These are phyloP conservation scores for Phytophthora meadii DNA, from an alignment of 352 stramenopile species.

Conservation along the genomic window DNA sequence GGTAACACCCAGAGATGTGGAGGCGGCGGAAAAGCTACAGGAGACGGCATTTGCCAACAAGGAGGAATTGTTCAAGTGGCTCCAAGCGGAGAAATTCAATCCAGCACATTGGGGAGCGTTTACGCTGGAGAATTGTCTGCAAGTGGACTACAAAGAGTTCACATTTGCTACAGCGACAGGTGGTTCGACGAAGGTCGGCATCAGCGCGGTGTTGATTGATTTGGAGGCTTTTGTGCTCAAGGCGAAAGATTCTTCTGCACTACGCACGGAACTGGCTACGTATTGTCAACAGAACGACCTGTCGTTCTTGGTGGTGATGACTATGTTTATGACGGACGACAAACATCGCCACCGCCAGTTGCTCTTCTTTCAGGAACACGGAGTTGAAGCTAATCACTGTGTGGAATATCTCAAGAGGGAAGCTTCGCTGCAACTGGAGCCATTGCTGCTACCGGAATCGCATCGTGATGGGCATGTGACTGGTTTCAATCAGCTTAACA, in stretches of 20 bases:
- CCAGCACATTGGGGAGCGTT: conserved; percentile 67
- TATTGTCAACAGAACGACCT: conserved; percentile 61
- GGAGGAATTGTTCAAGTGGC: conserved; percentile 63
- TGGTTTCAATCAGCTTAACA: conserved; percentile 71
- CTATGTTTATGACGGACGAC: conserved; percentile 56
- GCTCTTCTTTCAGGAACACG: conserved; percentile 61
- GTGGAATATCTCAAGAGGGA: conserved; percentile 46
- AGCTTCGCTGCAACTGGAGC: conserved; percentile 50
- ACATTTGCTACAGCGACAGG: conserved; percentile 12
- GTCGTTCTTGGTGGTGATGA: conserved; percentile 76
- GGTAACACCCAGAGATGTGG: conserved; percentile 68
- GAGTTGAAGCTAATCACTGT: conserved; percentile 38
- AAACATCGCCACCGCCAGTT: conserved; percentile 60
- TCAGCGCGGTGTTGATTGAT: conserved; percentile 70
- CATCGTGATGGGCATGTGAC: conserved; percentile 37
- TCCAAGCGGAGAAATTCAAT: conserved; percentile 77
- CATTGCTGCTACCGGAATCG: conserved; percentile 39
- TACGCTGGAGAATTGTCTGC: conserved; percentile 68
- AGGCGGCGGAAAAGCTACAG: conserved; percentile 51
- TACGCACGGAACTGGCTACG: conserved; percentile 38
- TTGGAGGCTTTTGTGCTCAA: conserved; percentile 62
- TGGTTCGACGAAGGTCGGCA: conserved; percentile 44
- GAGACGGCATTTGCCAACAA: conserved; percentile 49
- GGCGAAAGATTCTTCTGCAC: conserved; percentile 28
- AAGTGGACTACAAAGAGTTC: conserved; percentile 88